Conservation (phyloP, 495 filamentous ascomycete species). For the Penicillium crystallinum region DNA sequence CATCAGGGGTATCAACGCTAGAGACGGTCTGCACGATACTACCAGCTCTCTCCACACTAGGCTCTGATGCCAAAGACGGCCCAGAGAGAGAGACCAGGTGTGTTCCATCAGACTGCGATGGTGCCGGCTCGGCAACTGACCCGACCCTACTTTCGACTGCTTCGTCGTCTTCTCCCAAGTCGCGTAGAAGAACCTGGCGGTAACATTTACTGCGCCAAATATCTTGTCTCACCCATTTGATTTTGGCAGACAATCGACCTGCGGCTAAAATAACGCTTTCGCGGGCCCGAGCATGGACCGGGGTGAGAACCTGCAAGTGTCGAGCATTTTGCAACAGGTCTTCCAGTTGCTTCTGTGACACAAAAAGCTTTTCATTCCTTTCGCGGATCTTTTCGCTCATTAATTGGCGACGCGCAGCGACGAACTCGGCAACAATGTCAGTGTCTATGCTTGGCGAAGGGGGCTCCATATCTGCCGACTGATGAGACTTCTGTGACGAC, state of each 20-base stretch:
- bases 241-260: conserved; percentile 76
- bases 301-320: conserved; percentile 83
- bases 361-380: conserved; percentile 71
- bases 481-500: conserved; percentile 31
- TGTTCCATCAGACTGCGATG: conserved; percentile 6
- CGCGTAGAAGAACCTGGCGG: conserved; percentile 77
- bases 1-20: conserved; percentile 17
- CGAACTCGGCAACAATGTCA: conserved; percentile 77
- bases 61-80: conserved; percentile 17
- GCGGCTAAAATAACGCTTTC: conserved; percentile 83
- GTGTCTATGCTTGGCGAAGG: conserved; percentile 61
- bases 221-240: conserved; percentile 90
- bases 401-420: conserved; percentile 70
- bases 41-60: conserved; percentile 11
- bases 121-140: conserved; percentile 15
- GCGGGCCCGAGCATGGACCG: conserved; percentile 78
- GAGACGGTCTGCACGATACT: conserved; percentile 18
- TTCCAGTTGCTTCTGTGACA: conserved; percentile 72
- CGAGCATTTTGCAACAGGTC: conserved; percentile 83
- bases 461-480: conserved; percentile 29
- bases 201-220: conserved; percentile 92
- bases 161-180: conserved; percentile 69
- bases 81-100: conserved; percentile 19
- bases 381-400: conserved; percentile 80
- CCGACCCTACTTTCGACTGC: conserved; percentile 9